phyloP scores from a whole-genome alignment of 169 alveolate genomes.

The Plasmodium cynomolgi region DNA sequence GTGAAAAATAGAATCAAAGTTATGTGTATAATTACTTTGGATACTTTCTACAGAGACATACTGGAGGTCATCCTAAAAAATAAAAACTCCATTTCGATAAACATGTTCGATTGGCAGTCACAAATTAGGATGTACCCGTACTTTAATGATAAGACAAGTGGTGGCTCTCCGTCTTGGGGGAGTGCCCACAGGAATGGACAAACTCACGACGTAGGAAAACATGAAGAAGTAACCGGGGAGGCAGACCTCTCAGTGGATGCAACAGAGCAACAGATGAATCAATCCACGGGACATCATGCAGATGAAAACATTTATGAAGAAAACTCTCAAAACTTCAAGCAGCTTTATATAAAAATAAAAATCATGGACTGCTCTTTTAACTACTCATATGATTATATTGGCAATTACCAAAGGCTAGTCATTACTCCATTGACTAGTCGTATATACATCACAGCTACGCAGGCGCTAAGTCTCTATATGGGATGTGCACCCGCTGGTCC shows the following conservation, averaged over 20 bases:
- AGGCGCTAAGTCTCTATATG: slow-evolving; percentile 96
- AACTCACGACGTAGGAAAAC: neutral
- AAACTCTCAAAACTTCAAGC: slow-evolving; percentile 34
- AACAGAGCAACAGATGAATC: neutral
- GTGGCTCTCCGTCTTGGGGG: neutral
- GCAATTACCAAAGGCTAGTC: slow-evolving; percentile 96
- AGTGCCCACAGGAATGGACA: neutral
- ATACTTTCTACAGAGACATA: slow-evolving; percentile 96
- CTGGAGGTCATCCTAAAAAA: slow-evolving; percentile 88
- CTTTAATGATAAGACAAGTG: neutral
- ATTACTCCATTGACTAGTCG: slow-evolving; percentile 97
- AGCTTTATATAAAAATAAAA: slow-evolving; percentile 89
- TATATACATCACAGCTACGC: slow-evolving; percentile 97
- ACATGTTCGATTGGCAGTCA: slow-evolving; percentile 97
- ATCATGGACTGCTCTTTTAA: slow-evolving; percentile 94
- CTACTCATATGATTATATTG: slow-evolving; percentile 97
- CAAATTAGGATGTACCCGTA: slow-evolving; percentile 92
- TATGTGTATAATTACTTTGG: slow-evolving; percentile 96
- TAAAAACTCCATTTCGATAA: slow-evolving; percentile 90
- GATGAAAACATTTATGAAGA: slow-evolving; percentile 35
- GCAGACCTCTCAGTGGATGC: neutral
- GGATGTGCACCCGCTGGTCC: slow-evolving; percentile 99
- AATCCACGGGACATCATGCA: neutral
- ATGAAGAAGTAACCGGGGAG: neutral
- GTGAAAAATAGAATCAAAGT: slow-evolving; percentile 90